A percentile compares a stretch with the other conserved stretches of the same genome.
These are phyloP conservation scores for Lentinula lateritia DNA, from an alignment of 768 basidiomycete genomes.

Conservation along the genomic window DNA sequence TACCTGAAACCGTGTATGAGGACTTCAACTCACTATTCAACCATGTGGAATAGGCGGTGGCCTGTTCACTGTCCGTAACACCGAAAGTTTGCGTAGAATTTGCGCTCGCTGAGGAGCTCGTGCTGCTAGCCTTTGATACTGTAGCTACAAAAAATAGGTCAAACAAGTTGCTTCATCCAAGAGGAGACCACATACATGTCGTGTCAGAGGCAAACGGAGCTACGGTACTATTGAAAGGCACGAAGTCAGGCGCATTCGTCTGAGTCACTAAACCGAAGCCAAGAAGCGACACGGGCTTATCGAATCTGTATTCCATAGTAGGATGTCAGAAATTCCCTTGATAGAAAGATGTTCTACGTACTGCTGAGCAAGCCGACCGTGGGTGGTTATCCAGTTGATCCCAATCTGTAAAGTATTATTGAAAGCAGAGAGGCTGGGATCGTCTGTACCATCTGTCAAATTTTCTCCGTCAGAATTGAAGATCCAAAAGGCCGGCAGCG, in stretches of 20 bases:
- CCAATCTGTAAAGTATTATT: conserved; percentile 49
- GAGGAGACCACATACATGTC: not conserved
- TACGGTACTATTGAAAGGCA: conserved; percentile 51
- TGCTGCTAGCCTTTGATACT: not conserved
- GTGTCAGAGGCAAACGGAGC: conserved; percentile 33
- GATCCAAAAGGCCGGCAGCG: not conserved
- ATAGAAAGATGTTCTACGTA: conserved; percentile 21
- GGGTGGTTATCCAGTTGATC: conserved; percentile 47
- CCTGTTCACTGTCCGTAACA: conserved; percentile 47
- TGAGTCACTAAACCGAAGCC: conserved; percentile 63
- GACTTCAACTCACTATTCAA: conserved; percentile 31
- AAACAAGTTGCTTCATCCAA: not conserved
- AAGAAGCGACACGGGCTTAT: conserved; percentile 49
- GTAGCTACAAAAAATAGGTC: conserved; percentile 14
- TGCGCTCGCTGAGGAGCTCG: not conserved
- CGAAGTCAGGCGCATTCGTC: conserved; percentile 44
- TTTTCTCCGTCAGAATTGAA: not conserved
- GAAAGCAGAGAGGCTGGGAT: conserved; percentile 45
- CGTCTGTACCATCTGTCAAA: conserved; percentile 36
- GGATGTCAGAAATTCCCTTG: not conserved
- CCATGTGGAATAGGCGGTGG: conserved; percentile 51
- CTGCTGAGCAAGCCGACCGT: conserved; percentile 39
- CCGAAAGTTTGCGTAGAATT: conserved; percentile 31
- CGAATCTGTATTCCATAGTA: conserved; percentile 27
- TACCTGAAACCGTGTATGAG: not conserved